phyloP scores from a whole-genome alignment of 202 grass and related monocot genomes.

The Saccharum hybrid region DNA sequence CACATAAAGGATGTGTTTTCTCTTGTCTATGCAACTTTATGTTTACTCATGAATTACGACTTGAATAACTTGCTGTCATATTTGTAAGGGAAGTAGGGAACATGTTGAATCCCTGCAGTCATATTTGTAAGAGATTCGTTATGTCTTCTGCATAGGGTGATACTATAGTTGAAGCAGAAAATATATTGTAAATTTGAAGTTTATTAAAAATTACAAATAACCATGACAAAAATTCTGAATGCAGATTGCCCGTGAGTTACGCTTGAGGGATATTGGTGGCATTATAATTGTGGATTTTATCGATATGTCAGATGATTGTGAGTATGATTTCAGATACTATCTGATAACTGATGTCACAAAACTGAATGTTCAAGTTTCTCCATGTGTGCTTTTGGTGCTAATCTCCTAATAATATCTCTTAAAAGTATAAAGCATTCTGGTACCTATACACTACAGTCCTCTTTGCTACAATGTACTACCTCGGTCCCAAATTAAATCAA shows the following conservation, averaged over 20 bases:
- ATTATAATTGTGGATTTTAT: slow-evolving; percentile 99
- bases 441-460: slow-evolving; percentile 6
- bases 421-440: slow-evolving; percentile 3
- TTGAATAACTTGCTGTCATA: too few species aligned
- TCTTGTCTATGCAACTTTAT: background rate
- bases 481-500: background rate
- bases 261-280: slow-evolving; percentile 92
- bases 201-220: slow-evolving; percentile 30
- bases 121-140: slow-evolving; percentile 2
- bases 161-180: slow-evolving; percentile 22
- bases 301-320: slow-evolving; percentile 89
- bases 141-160: background rate
- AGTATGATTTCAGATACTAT: slow-evolving; percentile 35
- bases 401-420: slow-evolving; percentile 8
- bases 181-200: slow-evolving; percentile 32
- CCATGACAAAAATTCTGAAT: slow-evolving; percentile 47
- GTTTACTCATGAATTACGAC: background rate
- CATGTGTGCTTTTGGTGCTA: background rate
- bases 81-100: background rate
- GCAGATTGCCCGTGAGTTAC: slow-evolving; percentile 90
- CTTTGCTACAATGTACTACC: slow-evolving; percentile 15
- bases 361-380: slow-evolving; percentile 30
- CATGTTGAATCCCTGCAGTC: background rate
- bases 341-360: slow-evolving; percentile 22
- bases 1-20: slow-evolving; percentile 2